Conservation (phyloP, 805 yeast genomes). For the Soucietia sequanensis region DNA sequence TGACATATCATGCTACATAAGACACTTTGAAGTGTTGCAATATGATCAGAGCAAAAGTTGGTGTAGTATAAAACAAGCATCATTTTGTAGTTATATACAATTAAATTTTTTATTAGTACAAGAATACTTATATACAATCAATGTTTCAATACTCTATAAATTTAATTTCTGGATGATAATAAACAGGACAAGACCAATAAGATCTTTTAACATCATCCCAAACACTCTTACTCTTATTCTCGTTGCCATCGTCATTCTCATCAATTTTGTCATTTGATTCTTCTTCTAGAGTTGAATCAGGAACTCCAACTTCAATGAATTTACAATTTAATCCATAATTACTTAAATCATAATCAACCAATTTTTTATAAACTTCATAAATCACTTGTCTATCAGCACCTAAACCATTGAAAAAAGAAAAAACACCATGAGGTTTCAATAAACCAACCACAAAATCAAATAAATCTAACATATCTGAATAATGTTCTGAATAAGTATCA, state of each 20-base stretch:
- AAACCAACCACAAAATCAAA: slow-evolving; percentile 82
- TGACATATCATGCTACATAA: too few species aligned
- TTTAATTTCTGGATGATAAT: slow-evolving; percentile 62
- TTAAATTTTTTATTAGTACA: too few species aligned
- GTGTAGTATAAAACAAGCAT: too few species aligned
- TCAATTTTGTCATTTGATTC: slow-evolving; percentile 11
- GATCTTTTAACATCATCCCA: slow-evolving; percentile 64
- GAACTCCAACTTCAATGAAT: slow-evolving; percentile 51
- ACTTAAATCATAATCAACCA: slow-evolving; percentile 74
- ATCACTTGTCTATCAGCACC: slow-evolving; percentile 45
- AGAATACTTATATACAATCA: too few species aligned
- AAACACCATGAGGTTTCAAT: slow-evolving; percentile 76
- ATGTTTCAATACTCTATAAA: slow-evolving; percentile 45
- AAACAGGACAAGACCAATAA: slow-evolving; percentile 68
- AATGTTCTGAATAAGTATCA: slow-evolving; percentile 92
- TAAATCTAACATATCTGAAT: slow-evolving; percentile 81
- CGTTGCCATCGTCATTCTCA: too few species aligned
- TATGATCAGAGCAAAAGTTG: too few species aligned
- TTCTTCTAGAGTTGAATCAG: slow-evolving; percentile 30
- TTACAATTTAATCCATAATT: slow-evolving; percentile 73
- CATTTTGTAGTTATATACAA: too few species aligned
- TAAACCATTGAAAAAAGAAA: slow-evolving; percentile 87
- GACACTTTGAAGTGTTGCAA: too few species aligned
- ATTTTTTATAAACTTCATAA: slow-evolving; percentile 72
- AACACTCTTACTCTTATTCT: too few species aligned